These are phyloP conservation scores for Tanacetum coccineum DNA, from an alignment of 129 eudicot species.

Conservation along the genomic window DNA sequence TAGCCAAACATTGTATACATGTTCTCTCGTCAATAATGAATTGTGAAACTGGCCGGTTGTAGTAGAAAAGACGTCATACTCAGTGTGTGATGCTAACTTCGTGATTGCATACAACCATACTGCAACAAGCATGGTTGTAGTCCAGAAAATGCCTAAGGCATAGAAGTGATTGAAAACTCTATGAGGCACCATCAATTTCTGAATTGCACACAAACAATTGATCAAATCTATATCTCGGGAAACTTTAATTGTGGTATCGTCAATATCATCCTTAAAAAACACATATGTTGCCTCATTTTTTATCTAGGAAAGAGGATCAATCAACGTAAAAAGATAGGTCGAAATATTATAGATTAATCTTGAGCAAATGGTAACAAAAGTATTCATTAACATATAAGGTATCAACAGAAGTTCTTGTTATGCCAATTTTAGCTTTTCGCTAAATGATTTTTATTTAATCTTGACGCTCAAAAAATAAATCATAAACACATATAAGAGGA, in stretches of 20 bases:
- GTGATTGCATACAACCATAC: slow-evolving; percentile 71
- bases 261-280: too few relatives aligned
- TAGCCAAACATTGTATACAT: slow-evolving; percentile 44
- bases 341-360: not conserved
- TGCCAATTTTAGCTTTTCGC: too few relatives aligned
- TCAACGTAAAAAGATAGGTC: too few relatives aligned
- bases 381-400: too few relatives aligned
- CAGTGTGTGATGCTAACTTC: slow-evolving; percentile 38
- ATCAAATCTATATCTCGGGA: not conserved
- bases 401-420: too few relatives aligned
- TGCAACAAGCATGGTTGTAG: slow-evolving; percentile 50
- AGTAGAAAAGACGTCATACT: slow-evolving; percentile 39
- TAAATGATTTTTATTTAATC: too few relatives aligned
- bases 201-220: slow-evolving; percentile 23
- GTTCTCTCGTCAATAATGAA: slow-evolving; percentile 35
- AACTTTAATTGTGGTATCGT: not conserved
- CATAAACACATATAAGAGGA: not conserved
- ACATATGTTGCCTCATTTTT: too few relatives aligned
- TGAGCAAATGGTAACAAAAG: too few relatives aligned
- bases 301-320: too few relatives aligned
- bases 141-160: slow-evolving; percentile 65
- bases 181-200: slow-evolving; percentile 79
- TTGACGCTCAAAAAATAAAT: not conserved
- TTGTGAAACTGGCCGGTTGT: slow-evolving; percentile 41
- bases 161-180: slow-evolving; percentile 80